Evolutionary conservation across 2,329 filamentous ascomycete genomes (phyloP), one percentile per base, ranked within the genome.

Genomic region (Leptographium galeiforme): DNA sequence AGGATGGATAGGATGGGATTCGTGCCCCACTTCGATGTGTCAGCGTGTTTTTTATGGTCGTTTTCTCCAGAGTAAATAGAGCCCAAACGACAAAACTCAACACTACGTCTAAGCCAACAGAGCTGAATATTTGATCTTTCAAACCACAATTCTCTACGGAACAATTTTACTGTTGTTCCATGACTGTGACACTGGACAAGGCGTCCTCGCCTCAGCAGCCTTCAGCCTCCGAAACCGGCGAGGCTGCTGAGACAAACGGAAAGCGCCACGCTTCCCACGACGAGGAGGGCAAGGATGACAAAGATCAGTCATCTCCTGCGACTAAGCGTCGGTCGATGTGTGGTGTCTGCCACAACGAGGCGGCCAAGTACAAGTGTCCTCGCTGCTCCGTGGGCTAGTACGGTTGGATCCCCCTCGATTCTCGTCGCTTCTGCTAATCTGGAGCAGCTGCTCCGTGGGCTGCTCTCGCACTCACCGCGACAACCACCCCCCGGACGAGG

Each of bases 291-390:
- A 33, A 25, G 18, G 50, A 46, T 13, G 33, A n/a, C 14, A 34
- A 5, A 16, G 16, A n/a, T 6, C 12, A 13, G 12, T 25, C n/a
- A 34, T 25, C 13, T 11, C 55, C 58, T 2, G 50, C 54, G 1
- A 41, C 53, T 46, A 60, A 60, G 46, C 53, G 51, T 7, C 57
- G 55, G 12, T 54, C 56, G 6, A 66, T 79, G 47, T 84, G 81
- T 59, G 72, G 72, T 6, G 68, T 81, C 36, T 84, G 81, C 63
- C 63, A 73, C 33, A 61, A 64, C 38, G 70, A 70, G 6, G 67
- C 72, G 19, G 71, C 70, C 34, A 83, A 80, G 63, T 84, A 84
- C 65, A 84, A 81, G 60, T 84, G 81, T 57, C 70, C 77, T n/a
- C 71, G 72, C 33, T 84, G 81, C 62, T 66, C 71, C 48, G 60